Evolutionary conservation across 352 stramenopile genomes (phyloP), one percentile per base, ranked within the genome.

Genomic region (Pythium sp.): DNA sequence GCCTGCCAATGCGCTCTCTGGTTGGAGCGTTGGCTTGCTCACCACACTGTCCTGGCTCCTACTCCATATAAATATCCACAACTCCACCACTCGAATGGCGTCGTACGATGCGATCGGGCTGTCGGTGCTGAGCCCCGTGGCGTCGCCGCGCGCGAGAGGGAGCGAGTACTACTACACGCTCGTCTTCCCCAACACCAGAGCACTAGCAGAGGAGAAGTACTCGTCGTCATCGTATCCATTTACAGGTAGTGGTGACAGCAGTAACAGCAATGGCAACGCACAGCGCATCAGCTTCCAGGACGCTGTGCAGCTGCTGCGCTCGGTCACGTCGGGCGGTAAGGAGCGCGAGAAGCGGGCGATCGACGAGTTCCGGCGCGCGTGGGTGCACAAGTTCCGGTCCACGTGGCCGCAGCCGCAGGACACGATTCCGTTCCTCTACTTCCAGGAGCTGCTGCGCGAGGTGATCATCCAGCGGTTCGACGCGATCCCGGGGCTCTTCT

Each of bases 161-260:
- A 76, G 63, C 58, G 78, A 82, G 38, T 93, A 86, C 72, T 86
- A 82, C 69, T 94, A 94, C 76, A 89, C 82, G 41, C 72, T 94
- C 30, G 82, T 84, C 36, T 94, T 94, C 59, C 75, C 81, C 61
- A 79, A 76, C 70, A 82, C 76, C 1, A 75, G 73, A 38, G 47
- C 59, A 7, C 36, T 32, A 14, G 46, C 72, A 26, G 26, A 65
- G 6, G 22, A 65, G 6, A 32, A 34, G 8, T 5, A 26, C 30
- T 58, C 47, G 3, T 47, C 49, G 5, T 43, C 14, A 5, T 28
- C 24, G 11, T 12, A 46, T 38, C 6, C 24, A n/a, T 34, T 30
- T 20, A n/a, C 18, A 7, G 9, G 47, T 62, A 18, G 24, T 28
- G 5, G 0, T 20, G 18, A 1, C 55, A 30, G 8, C 24, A 36